These are phyloP conservation scores for Aspergillus flavus DNA, from an alignment of 2,329 filamentous ascomycete species.

Conservation along the genomic window DNA sequence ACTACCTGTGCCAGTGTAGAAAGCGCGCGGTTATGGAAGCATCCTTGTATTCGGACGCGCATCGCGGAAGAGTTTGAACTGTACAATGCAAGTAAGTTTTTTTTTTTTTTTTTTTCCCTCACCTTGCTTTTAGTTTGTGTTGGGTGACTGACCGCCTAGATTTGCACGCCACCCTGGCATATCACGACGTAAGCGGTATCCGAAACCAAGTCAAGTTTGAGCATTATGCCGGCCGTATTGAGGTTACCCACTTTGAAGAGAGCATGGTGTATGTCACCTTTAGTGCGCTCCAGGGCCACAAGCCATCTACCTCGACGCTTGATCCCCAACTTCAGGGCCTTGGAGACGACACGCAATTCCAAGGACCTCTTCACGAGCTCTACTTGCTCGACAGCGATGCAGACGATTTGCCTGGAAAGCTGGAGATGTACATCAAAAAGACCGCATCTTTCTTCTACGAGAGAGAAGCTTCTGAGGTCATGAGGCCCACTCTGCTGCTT, in stretches of 20 bases:
- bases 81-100: conserved; percentile 53
- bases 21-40: conserved; percentile 63
- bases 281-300: conserved; percentile 42
- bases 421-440: conserved; percentile 58
- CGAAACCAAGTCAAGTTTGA: conserved; percentile 53
- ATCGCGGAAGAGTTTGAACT: conserved; percentile 61
- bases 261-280: conserved; percentile 53
- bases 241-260: conserved; percentile 59
- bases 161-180: conserved; percentile 56
- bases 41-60: conserved; percentile 60
- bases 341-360: conserved; percentile 42
- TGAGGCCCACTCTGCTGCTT: conserved; percentile 52
- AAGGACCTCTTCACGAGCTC: conserved; percentile 42
- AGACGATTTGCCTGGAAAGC: conserved; percentile 54
- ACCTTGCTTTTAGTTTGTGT: not conserved
- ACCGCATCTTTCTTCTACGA: conserved; percentile 50
- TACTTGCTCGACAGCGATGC: conserved; percentile 54
- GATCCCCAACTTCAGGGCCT: conserved; percentile 47
- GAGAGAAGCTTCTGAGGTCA: conserved; percentile 53
- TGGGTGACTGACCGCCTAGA: conserved; percentile 33
- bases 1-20: conserved; percentile 62
- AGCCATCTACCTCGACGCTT: conserved; percentile 38
- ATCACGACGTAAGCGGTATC: conserved; percentile 53
- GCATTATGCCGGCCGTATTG: conserved; percentile 54
- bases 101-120: conserved; percentile 1